Conservation (phyloP, 2,329 filamentous ascomycete species). For the Curvularia spicifera region DNA sequence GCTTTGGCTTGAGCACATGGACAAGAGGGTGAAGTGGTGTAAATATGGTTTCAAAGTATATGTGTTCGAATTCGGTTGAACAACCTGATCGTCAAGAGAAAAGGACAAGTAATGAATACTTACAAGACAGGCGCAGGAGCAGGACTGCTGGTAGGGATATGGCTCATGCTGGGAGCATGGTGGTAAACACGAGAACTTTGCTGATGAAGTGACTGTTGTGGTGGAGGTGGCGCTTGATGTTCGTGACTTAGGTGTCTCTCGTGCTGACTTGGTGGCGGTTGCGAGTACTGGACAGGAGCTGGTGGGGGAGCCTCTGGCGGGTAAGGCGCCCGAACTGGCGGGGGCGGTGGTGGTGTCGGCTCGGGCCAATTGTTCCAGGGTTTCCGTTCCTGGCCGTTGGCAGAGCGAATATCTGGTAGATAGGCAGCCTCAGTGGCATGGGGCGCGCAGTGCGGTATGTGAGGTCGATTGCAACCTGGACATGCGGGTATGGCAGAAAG, state of each 20-base stretch:
- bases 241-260: constrained; percentile 34
- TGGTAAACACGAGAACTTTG: constrained; percentile 42
- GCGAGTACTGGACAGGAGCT: constrained; percentile 30
- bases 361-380: constrained; percentile 33
- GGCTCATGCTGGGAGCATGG: constrained; percentile 40
- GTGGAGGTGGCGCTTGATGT: constrained; percentile 27
- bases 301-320: constrained; percentile 25
- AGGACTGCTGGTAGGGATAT: constrained; percentile 27
- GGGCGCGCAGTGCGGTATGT: constrained; percentile 42
- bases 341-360: constrained; percentile 18
- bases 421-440: constrained; percentile 12
- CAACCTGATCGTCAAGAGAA: too few relatives aligned
- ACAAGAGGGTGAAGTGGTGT: neutral
- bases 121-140: constrained; percentile 22
- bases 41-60: neutral
- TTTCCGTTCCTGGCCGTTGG: constrained; percentile 39
- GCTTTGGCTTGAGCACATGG: neutral
- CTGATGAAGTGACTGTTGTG: constrained; percentile 36
- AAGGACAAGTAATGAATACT: neutral
- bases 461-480: constrained; percentile 28
- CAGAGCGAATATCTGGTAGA: constrained; percentile 30
- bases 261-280: constrained; percentile 25
- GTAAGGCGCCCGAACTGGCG: constrained; percentile 33
- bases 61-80: too few relatives aligned
- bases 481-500: constrained; percentile 32